These are phyloP conservation scores for Zopfochytrium polystomum DNA, from an alignment of 371 early-diverging fungal genomes.

Conservation along the genomic window DNA sequence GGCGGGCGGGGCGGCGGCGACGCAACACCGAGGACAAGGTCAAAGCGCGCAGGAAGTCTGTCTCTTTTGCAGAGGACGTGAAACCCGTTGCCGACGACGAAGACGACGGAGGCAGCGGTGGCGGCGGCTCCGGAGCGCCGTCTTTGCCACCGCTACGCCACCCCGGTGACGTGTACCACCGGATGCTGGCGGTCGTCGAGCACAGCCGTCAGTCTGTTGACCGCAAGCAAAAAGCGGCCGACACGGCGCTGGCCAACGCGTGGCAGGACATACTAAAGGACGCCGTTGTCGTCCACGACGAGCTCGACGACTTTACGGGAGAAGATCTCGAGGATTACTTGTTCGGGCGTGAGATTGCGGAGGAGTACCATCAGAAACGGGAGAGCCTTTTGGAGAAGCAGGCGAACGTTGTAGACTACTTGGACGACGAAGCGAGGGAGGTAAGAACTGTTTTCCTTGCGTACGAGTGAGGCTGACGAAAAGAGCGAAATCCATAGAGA, in stretches of 20 bases:
- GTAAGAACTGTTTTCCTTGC: not conserved
- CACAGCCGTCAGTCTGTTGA: not conserved
- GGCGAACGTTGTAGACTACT: slow-evolving; percentile 6
- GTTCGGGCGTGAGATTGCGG: slow-evolving; percentile 31
- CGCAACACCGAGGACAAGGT: slow-evolving; percentile 13
- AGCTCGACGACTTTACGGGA: slow-evolving; percentile 2
- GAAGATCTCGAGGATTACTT: slow-evolving; percentile 32
- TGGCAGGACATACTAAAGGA: slow-evolving; percentile 22
- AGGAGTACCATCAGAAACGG: slow-evolving; percentile 28
- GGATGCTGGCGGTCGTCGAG: not conserved
- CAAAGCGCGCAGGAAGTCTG: slow-evolving; percentile 11
- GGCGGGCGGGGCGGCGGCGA: not conserved
- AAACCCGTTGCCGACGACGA: too few species aligned
- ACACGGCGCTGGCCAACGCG: not conserved
- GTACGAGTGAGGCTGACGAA: not conserved
- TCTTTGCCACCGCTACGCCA: not conserved
- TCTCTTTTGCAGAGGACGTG: not conserved
- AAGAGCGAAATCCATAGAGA: not conserved
- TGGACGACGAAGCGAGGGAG: slow-evolving; percentile 17
- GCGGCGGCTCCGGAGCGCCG: not conserved
- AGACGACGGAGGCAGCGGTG: not conserved
- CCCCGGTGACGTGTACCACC: not conserved
- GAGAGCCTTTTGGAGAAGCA: slow-evolving; percentile 16
- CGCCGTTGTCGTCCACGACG: slow-evolving; percentile 4
- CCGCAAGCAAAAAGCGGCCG: not conserved